Conservation (phyloP, 2,329 filamentous ascomycete genomes). For the Monosporascus sp. region DNA sequence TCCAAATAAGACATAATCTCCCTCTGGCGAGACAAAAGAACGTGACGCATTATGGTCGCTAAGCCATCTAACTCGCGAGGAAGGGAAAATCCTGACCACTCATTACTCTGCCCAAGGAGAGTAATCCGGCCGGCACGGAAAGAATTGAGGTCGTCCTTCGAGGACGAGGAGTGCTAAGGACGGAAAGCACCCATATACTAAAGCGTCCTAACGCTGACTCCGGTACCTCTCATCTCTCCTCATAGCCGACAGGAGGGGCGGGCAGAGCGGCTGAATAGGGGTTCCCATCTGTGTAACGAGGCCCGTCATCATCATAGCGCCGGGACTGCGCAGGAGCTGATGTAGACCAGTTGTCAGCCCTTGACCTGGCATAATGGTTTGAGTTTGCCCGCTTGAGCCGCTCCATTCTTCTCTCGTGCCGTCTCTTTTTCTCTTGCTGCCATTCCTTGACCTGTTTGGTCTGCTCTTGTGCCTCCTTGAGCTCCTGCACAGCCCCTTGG, state of each 20-base stretch:
- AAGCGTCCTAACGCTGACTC: background rate
- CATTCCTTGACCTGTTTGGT: conserved; percentile 45
- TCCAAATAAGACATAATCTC: background rate
- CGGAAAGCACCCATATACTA: background rate
- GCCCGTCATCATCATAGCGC: conserved; percentile 38
- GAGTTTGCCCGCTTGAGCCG: conserved; percentile 25
- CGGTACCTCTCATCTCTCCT: conserved; percentile 29
- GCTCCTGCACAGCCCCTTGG: conserved; percentile 50
- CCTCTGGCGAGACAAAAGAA: background rate
- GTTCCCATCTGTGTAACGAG: conserved; percentile 43
- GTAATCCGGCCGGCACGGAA: no score
- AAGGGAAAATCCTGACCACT: background rate
- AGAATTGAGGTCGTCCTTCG: background rate
- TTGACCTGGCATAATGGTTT: conserved; percentile 30
- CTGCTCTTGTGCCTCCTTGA: conserved; percentile 51
- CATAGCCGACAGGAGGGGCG: conserved; percentile 34
- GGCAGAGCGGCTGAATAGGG: conserved; percentile 41
- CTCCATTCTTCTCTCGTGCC: conserved; percentile 44
- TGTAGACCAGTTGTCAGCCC: conserved; percentile 41
- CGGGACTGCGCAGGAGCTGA: conserved; percentile 34
- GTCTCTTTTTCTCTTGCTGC: conserved; percentile 42
- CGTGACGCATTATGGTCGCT: background rate
- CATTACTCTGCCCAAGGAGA: background rate
- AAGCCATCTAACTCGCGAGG: background rate
- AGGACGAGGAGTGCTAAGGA: background rate